Evolutionary conservation across 768 basidiomycete genomes (phyloP).

Genomic region (Boletus rubroflammeus): DNA sequence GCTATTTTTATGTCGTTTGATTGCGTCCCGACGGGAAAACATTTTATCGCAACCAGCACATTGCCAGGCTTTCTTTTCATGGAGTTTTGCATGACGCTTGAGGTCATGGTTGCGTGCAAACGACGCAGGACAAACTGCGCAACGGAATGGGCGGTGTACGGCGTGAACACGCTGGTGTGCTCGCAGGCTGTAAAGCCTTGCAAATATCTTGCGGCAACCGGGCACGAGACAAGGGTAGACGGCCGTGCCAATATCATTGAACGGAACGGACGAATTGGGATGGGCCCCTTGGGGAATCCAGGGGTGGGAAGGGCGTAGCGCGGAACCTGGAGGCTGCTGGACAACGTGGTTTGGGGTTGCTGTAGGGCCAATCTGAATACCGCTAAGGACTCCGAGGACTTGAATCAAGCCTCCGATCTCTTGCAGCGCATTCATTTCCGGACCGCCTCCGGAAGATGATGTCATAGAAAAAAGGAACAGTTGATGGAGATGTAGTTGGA

Average conservation of each 20-base stretch:
- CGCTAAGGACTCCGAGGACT: constrained; percentile 75
- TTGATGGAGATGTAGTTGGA: constrained; percentile 71
- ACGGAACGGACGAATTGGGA: constrained; percentile 24
- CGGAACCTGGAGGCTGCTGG: constrained; percentile 26
- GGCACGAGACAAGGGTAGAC: constrained; percentile 75
- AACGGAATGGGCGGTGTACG: constrained; percentile 61
- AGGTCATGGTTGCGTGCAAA: constrained; percentile 79
- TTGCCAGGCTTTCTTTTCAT: constrained; percentile 70
- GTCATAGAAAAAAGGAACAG: constrained; percentile 77
- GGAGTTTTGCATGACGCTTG: constrained; percentile 70
- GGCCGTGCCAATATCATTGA: constrained; percentile 61
- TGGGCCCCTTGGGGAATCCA: constrained; percentile 26
- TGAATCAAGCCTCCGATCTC: constrained; percentile 81
- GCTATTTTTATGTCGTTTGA: constrained; percentile 72
- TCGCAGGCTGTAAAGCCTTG: constrained; percentile 64
- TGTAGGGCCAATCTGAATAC: constrained; percentile 59
- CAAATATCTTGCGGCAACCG: constrained; percentile 66
- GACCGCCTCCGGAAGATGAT: constrained; percentile 52
- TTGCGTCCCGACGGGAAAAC: constrained; percentile 75
- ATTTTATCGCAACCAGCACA: constrained; percentile 71
- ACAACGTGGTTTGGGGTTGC: constrained; percentile 30
- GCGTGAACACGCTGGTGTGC: constrained; percentile 69
- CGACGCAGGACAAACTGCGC: constrained; percentile 63
- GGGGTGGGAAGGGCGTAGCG: constrained; percentile 32
- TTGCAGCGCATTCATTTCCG: constrained; percentile 56